phyloP scores from a whole-genome alignment of 192 early-diverging fungal species.

The Rhizophagus clarus region DNA sequence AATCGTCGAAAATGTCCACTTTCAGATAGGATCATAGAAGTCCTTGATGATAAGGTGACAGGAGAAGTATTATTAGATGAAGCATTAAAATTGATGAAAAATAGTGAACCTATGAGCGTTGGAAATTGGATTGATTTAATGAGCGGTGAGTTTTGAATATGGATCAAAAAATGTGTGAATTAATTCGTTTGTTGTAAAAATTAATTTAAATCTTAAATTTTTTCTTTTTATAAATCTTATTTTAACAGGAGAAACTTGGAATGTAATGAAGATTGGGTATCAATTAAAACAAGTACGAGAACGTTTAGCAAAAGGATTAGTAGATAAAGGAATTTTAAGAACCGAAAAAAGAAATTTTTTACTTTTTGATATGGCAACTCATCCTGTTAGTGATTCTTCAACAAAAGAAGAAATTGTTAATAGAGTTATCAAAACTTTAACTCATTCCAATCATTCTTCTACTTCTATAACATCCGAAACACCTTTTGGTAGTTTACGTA shows the following conservation, averaged over 20 bases:
- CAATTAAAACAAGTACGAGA: conserved; percentile 98
- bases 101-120: conserved; percentile 83
- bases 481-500: conserved; percentile 66
- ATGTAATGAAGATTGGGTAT: conserved; percentile 94
- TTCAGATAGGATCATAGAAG: conserved; percentile 84
- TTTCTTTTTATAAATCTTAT: not conserved
- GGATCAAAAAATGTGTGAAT: not conserved
- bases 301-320: conserved; percentile 92
- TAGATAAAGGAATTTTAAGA: conserved; percentile 96
- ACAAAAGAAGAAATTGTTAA: conserved; percentile 89
- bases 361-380: conserved; percentile 97
- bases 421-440: conserved; percentile 76
- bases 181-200: not conserved
- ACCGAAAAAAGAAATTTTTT: conserved; percentile 97
- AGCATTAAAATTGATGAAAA: conserved; percentile 86
- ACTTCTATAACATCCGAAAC: conserved; percentile 53
- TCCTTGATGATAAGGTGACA: conserved; percentile 78
- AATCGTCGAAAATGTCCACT: conserved; percentile 73
- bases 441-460: conserved; percentile 60
- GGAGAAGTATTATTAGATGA: conserved; percentile 97
- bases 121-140: conserved; percentile 96
- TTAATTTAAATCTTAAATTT: not conserved
- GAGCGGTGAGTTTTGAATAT: conserved; percentile 69
- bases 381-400: conserved; percentile 86
- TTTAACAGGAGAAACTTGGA: conserved; percentile 93